Evolutionary conservation across 345 rosid species (phyloP).

Genomic region (Corymbia maculata): DNA sequence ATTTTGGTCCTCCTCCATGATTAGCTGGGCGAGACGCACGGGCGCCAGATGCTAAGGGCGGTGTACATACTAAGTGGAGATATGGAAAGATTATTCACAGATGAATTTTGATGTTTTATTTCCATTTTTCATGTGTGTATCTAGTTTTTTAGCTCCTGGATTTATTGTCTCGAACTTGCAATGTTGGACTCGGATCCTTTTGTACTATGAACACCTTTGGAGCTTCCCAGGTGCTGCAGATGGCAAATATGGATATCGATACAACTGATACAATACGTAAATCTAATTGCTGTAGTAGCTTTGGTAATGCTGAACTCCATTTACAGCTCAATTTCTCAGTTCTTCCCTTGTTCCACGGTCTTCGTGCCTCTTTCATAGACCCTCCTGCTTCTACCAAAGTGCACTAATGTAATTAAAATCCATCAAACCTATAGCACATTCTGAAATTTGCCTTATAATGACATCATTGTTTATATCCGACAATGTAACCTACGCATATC

Average conservation of each 20-base stretch:
- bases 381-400: background rate
- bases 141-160: background rate
- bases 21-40: background rate
- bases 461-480: background rate
- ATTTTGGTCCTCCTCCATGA: background rate
- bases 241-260: background rate
- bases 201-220: background rate
- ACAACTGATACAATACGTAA: background rate
- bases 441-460: background rate
- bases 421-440: background rate
- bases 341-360: background rate
- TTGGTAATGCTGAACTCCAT: background rate
- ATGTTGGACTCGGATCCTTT: background rate
- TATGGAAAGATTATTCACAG: background rate
- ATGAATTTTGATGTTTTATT: background rate
- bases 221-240: background rate
- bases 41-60: background rate
- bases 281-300: background rate
- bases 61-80: background rate
- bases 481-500: background rate
- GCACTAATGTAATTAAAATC: background rate
- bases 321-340: background rate
- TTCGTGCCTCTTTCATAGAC: background rate
- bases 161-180: background rate
- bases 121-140: background rate